Base-by-base conservation (phyloP, 176 grass and related monocot species). In the Coix lacrymajobi region DNA sequence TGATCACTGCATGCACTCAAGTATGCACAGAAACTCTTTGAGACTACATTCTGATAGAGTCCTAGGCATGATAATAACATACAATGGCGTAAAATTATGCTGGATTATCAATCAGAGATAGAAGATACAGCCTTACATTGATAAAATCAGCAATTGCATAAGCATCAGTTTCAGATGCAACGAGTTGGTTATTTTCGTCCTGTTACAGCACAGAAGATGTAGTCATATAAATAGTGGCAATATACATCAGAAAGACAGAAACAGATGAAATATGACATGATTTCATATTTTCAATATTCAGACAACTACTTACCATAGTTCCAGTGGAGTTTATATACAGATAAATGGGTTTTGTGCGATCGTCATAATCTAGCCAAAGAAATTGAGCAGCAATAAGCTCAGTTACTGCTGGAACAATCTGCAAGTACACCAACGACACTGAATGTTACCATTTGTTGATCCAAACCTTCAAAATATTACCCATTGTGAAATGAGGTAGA, bases 331-430 rank as follows among this genome's bases (percentile, higher is more conserved):
- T 95, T 79, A 96, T 93, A 62, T 93, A 93, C 24, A 98, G 63
- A 75, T 93, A 96, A 72, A 98, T 93, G 62, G 95, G 96, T 83
- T 93, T 98, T 14, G 96, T 90, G 68, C 89, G 83, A 39, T 93
- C 85, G 20, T 90, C 91, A 76, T 83, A 93, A 67, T 98, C 91
- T 81, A 98, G 80, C 91, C 87, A 98, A 57, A 93, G 82, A 71
- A 98, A 80, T 77, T 98, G 96, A 74, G 89, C 87, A 71, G 87
- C 83, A 84, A 95, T 88, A 91, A 95, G 96, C 93, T 98, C 91
- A 38, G 96, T 89, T 26, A 95, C 88, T 58, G 90, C 82, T 78
- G 92, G 88, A 71, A 75, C 63, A 62, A 90, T 85, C 77, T 88
- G 81, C 22, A 62, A 76, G 70, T 20, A 79, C 25, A 62, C 79